Evolutionary conservation across 306 rosid species (phyloP).

Genomic region (Dicorynia guianensis): DNA sequence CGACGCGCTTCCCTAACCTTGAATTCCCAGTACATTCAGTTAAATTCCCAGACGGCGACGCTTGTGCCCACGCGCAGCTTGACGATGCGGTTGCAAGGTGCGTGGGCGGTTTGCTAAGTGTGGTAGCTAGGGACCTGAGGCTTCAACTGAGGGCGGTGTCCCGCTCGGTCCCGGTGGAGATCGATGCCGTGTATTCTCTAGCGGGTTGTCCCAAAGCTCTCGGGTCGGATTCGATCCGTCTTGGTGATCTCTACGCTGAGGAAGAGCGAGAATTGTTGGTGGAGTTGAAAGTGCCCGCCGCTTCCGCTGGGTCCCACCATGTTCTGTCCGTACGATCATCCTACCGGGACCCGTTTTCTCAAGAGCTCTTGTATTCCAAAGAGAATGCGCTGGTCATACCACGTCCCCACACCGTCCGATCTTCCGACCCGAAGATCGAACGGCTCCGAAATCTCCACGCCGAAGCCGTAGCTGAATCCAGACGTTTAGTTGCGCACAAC

Average conservation of each 20-base stretch:
- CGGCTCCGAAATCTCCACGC: conserved; percentile 76
- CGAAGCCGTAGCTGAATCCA: conserved; percentile 83
- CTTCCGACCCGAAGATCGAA: conserved; percentile 51
- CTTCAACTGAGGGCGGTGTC: conserved; percentile 66
- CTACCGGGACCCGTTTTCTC: conserved; percentile 63
- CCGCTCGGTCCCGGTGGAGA: conserved; percentile 62
- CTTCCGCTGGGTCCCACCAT: conserved; percentile 66
- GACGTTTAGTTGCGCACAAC: conserved; percentile 58
- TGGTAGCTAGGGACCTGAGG: conserved; percentile 72
- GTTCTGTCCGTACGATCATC: conserved; percentile 69
- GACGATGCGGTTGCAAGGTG: conserved; percentile 59
- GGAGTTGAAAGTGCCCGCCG: conserved; percentile 71
- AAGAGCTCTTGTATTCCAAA: conserved; percentile 53
- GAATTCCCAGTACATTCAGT: conserved; percentile 81
- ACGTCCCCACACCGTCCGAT: conserved; percentile 73
- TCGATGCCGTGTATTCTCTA: conserved; percentile 72
- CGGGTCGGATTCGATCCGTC: conserved; percentile 47
- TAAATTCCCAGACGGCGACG: conserved; percentile 41
- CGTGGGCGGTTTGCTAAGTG: conserved; percentile 56
- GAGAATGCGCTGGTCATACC: conserved; percentile 71
- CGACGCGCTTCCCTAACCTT: conserved; percentile 58
- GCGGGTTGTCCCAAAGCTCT: conserved; percentile 59
- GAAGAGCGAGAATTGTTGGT: conserved; percentile 77
- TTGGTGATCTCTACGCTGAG: conserved; percentile 73
- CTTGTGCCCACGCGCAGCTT: conserved; percentile 37